These are phyloP conservation scores for Ustilago xerochloae DNA, from an alignment of 1,284 basidiomycete species.

Conservation along the genomic window DNA sequence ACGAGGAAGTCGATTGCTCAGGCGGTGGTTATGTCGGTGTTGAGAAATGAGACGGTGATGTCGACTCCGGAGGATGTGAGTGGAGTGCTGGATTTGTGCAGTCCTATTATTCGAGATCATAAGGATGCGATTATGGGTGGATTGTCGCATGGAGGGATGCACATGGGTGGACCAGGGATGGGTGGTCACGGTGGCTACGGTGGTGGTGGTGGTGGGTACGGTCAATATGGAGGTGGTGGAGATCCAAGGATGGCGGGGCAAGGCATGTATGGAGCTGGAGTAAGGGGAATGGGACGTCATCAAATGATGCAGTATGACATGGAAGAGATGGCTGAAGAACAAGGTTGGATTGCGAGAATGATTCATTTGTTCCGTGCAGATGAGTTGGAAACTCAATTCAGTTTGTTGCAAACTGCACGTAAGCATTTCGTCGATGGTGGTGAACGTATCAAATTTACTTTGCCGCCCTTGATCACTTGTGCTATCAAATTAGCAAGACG, in stretches of 20 bases:
- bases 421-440: conserved; percentile 63
- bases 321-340: conserved; percentile 66
- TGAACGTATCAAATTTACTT: conserved; percentile 63
- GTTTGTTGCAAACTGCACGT: conserved; percentile 62
- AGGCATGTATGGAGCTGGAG: conserved; percentile 42
- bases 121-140: conserved; percentile 53
- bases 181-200: conserved; percentile 27
- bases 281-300: conserved; percentile 41
- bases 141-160: conserved; percentile 31
- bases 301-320: conserved; percentile 57
- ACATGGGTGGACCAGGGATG: conserved; percentile 33
- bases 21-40: conserved; percentile 62
- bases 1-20: conserved; percentile 65
- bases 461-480: conserved; percentile 63
- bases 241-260: conserved; percentile 42
- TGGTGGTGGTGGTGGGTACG: conserved; percentile 36
- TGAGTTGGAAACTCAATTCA: conserved; percentile 63
- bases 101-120: conserved; percentile 61
- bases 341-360: conserved; percentile 65
- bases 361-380: conserved; percentile 65
- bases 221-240: conserved; percentile 40
- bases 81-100: conserved; percentile 64
- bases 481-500: conserved; percentile 64
- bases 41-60: conserved; percentile 64
- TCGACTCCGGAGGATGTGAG: conserved; percentile 65